phyloP scores from a whole-genome alignment of 2,329 filamentous ascomycete genomes.

The Calonectria naviculata region DNA sequence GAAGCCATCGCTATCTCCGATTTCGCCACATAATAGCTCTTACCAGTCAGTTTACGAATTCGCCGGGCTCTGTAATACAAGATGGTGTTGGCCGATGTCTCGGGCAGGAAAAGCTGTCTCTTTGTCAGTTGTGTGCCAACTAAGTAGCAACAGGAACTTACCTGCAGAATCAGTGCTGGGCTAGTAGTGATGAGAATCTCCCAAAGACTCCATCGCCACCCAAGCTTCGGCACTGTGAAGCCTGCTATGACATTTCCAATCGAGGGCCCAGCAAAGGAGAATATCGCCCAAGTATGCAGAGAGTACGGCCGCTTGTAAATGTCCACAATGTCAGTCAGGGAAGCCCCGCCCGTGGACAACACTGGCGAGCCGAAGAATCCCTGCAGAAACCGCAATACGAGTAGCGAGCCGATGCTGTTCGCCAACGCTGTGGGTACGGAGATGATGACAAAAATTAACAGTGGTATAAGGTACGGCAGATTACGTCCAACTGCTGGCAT shows the following conservation, averaged over 20 bases:
- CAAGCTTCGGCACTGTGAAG: conserved; percentile 17
- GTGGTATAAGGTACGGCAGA: conserved; percentile 66
- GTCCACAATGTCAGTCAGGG: conserved; percentile 33
- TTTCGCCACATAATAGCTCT: background rate
- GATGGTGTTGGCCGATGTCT: background rate
- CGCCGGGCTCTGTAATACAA: background rate
- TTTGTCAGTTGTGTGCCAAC: background rate
- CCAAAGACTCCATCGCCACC: conserved; percentile 3
- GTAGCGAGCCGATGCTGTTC: conserved; percentile 63
- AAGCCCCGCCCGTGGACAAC: conserved; percentile 40
- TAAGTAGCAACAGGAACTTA: background rate
- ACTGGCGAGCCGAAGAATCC: conserved; percentile 50
- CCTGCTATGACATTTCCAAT: conserved; percentile 21
- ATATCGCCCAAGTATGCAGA: conserved; percentile 46
- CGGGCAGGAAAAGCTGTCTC: background rate
- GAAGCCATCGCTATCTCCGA: background rate
- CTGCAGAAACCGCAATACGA: conserved; percentile 63
- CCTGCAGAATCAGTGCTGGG: background rate
- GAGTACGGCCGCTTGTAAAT: background rate
- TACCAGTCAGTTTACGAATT: conserved; percentile 1
- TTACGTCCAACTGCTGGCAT: conserved; percentile 57
- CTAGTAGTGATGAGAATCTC: background rate
- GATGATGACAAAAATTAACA: conserved; percentile 68
- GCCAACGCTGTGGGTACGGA: conserved; percentile 64
- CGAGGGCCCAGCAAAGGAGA: conserved; percentile 48